These are phyloP conservation scores for Raphanus raphanistrum DNA, from an alignment of 345 rosid genomes.

Conservation along the genomic window DNA sequence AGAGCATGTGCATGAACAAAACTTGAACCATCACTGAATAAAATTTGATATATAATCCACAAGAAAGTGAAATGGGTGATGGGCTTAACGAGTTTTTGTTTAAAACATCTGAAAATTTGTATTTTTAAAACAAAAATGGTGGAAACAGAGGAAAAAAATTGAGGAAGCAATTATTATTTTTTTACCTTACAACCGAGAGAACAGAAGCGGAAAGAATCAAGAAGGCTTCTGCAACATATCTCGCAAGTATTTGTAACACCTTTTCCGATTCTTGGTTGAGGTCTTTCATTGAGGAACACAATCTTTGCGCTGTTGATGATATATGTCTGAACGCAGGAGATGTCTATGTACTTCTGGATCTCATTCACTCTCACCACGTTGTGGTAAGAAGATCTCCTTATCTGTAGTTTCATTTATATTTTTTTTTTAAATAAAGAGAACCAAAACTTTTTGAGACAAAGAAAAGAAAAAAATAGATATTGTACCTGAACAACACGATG, in stretches of 20 bases:
- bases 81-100: background rate
- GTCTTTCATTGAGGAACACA: conserved; percentile 83
- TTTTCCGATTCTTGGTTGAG: conserved; percentile 90
- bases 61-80: conserved; percentile 1
- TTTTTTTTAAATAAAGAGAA: background rate
- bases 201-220: conserved; percentile 90
- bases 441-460: background rate
- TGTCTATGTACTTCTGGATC: conserved; percentile 82
- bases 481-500: conserved; percentile 77
- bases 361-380: conserved; percentile 94
- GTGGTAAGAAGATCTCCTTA: conserved; percentile 90
- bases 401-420: conserved; percentile 45
- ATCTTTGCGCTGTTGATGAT: conserved; percentile 91
- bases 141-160: background rate
- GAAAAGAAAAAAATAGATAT: background rate
- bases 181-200: conserved; percentile 82
- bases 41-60: background rate
- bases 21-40: background rate
- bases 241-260: conserved; percentile 95
- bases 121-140: background rate
- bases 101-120: background rate
- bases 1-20: conserved; percentile 13
- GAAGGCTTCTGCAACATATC: conserved; percentile 83
- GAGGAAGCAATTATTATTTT: background rate
- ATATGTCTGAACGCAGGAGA: conserved; percentile 84